Evolutionary conservation across 2,329 filamentous ascomycete species (phyloP), one percentile per base, ranked within the genome.

Genomic region (Meredithiella fracta): DNA sequence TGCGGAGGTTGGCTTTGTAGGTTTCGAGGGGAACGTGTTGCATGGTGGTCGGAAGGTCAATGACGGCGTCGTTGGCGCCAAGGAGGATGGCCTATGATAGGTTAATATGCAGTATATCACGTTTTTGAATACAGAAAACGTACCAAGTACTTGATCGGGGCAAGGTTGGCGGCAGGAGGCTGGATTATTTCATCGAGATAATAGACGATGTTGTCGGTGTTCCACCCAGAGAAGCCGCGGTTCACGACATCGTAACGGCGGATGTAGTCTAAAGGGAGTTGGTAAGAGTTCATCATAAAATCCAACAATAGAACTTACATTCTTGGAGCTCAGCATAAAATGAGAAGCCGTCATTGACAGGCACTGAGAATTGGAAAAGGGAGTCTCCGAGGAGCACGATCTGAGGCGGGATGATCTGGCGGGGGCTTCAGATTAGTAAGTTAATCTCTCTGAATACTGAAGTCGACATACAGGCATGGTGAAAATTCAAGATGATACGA

Each of bases 381-480:
- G 87, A 94, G 70, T 97, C 92, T 55, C 91, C 91, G 60, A 97
- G 85, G 23, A 97, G 79, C 60, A 97, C 73, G 62, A 90, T 73
- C 64, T 90, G 86, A 51, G 83, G 80, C 63, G 53, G 57, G n/a
- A 56, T 47, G n/a, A 34, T 49, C 49, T 49, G 40, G 15, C 40
- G 3, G 11, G n/a, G 11, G 37, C n/a, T 38, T 38, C 37, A n/a
- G 37, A 38, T 38, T 14, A 14, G 37, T 38, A 38, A 38, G 17
- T 17, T 15, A 47, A 47, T n/a, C n/a, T n/a, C n/a, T n/a, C n/a
- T n/a, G n/a, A 47, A n/a, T 47, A 7, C 2, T 1, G 15, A 47
- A n/a, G 6, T 9, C 2, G 14, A 49, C 44, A 11, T 49, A n/a
- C 44, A 29, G 44, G 44, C 44, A 49, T 49, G 7, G 8, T 26